Evolutionary conservation across 495 filamentous ascomycete species (phyloP).

Genomic region (Aspergillus saccharolyticus): DNA sequence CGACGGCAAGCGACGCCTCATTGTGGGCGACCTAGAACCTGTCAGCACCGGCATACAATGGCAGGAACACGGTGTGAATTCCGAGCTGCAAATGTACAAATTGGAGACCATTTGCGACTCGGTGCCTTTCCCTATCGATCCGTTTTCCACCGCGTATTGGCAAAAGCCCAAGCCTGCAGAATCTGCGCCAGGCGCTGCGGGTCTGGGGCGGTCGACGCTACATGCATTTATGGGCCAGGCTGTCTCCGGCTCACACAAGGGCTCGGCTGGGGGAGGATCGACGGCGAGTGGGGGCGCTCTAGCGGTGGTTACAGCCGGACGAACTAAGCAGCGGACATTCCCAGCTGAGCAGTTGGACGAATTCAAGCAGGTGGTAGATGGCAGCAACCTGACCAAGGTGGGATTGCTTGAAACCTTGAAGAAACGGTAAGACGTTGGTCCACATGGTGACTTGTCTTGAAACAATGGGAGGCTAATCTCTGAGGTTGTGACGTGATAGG

Average conservation of each 20-base stretch:
- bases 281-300: conserved; percentile 11
- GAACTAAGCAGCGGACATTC: conserved; percentile 32
- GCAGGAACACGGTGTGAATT: conserved; percentile 54
- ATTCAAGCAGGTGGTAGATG: conserved; percentile 68
- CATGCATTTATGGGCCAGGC: conserved; percentile 24
- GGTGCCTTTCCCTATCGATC: conserved; percentile 63
- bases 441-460: not conserved
- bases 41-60: conserved; percentile 74
- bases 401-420: conserved; percentile 73
- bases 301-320: conserved; percentile 16
- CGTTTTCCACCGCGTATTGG: conserved; percentile 84
- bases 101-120: conserved; percentile 66
- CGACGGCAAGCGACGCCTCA: conserved; percentile 39
- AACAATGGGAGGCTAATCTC: conserved; percentile 9
- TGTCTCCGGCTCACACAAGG: conserved; percentile 3
- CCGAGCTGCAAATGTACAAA: conserved; percentile 49
- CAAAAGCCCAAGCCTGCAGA: conserved; percentile 34
- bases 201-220: conserved; percentile 19
- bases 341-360: conserved; percentile 58
- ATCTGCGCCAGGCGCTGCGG: conserved; percentile 8
- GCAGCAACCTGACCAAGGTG: conserved; percentile 67
- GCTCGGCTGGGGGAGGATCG: not conserved
- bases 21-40: conserved; percentile 70
- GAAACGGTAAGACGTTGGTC: conserved; percentile 43
- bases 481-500: conserved; percentile 22